phyloP scores from a whole-genome alignment of 306 rosid species.

The Quercus alba region DNA sequence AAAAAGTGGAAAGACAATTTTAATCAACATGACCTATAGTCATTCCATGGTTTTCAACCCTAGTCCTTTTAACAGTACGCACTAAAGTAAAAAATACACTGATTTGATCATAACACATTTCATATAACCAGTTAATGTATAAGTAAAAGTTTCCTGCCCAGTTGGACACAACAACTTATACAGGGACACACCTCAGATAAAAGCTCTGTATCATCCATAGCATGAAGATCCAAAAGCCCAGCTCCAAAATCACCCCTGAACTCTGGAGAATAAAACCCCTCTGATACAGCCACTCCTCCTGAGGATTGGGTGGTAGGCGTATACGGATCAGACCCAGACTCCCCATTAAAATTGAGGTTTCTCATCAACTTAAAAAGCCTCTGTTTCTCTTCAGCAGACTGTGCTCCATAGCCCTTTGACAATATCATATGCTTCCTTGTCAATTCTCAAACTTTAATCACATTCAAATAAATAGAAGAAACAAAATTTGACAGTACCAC shows the following conservation, averaged over 20 bases:
- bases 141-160: background rate
- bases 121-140: background rate
- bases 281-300: slow-evolving; percentile 52
- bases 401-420: slow-evolving; percentile 82
- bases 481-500: background rate
- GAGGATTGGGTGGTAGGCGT: slow-evolving; percentile 65
- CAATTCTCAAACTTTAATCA: slow-evolving; percentile 15
- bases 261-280: slow-evolving; percentile 78
- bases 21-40: background rate
- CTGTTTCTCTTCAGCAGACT: slow-evolving; percentile 95
- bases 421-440: slow-evolving; percentile 29
- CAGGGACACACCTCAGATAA: slow-evolving; percentile 65
- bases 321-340: slow-evolving; percentile 77
- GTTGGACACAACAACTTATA: slow-evolving; percentile 2
- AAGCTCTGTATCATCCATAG: slow-evolving; percentile 99
- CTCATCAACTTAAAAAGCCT: slow-evolving; percentile 89
- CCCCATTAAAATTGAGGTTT: slow-evolving; percentile 90
- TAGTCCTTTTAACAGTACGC: background rate
- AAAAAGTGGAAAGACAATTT: background rate
- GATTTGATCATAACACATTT: background rate
- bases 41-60: background rate
- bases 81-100: background rate
- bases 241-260: slow-evolving; percentile 96
- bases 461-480: background rate
- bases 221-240: slow-evolving; percentile 96